Percentiles rank a stretch among this genome's conserved stretches.
Conservation (phyloP, 345 rosid species). For the Cochlearia excelsa region DNA sequence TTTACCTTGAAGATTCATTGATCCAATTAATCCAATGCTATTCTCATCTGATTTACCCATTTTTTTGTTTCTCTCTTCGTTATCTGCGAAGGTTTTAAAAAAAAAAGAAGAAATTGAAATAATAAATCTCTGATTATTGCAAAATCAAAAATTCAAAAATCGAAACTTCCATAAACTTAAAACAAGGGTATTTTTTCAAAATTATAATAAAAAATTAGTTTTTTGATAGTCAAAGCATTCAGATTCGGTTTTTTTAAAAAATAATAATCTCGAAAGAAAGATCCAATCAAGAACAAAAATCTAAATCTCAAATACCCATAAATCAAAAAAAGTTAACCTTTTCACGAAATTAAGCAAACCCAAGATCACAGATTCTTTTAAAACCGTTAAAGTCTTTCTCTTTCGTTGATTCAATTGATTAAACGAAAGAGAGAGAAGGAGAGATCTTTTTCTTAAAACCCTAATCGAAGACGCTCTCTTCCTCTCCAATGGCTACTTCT, state of each 20-base stretch:
- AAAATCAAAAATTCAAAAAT: conserved; percentile 8
- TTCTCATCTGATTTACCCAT: conserved; percentile 43
- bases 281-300: conserved; percentile 22
- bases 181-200: not conserved
- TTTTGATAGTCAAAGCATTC: conserved; percentile 5
- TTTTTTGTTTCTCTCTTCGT: not conserved
- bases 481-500: no score
- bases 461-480: not conserved
- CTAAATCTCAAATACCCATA: conserved; percentile 14
- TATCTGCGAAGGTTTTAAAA: conserved; percentile 17
- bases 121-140: not conserved
- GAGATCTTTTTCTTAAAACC: conserved; percentile 40
- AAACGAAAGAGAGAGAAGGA: conserved; percentile 39
- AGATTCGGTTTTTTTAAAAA: not conserved
- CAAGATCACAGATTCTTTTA: not conserved
- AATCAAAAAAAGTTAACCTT: conserved; percentile 33
- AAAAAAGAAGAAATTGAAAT: not conserved
- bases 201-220: not conserved
- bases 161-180: conserved; percentile 14
- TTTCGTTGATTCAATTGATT: not conserved
- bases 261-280: conserved; percentile 10
- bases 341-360: conserved; percentile 17
- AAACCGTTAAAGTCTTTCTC: no score
- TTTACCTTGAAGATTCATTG: conserved; percentile 48
- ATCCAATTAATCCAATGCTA: conserved; percentile 42